Conservation (phyloP, 2,329 filamentous ascomycete species). For the Rhinocladiella mackenziei region DNA sequence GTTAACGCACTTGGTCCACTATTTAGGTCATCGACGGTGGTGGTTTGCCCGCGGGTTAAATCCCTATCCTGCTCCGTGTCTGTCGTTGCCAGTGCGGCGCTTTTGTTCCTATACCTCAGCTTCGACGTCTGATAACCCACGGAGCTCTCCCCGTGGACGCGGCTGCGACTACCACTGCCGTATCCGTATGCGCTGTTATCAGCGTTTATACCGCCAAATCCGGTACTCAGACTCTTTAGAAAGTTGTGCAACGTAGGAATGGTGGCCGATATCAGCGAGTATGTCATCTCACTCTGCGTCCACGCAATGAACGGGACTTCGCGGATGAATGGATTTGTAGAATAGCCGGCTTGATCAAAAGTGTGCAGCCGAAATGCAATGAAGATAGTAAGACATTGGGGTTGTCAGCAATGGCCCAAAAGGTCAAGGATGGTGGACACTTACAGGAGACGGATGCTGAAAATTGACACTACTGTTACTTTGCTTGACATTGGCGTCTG, state of each 20-base stretch:
- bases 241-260: slow-evolving; percentile 38
- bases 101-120: background rate
- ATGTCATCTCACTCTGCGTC: slow-evolving; percentile 38
- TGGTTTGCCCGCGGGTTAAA: background rate
- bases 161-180: slow-evolving; percentile 7
- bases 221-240: slow-evolving; percentile 29
- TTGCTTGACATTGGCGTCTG: slow-evolving; percentile 36
- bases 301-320: slow-evolving; percentile 35
- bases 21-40: background rate
- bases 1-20: background rate
- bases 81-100: too few species aligned
- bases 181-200: slow-evolving; percentile 6
- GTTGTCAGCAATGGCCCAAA: background rate
- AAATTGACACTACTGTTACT: slow-evolving; percentile 33
- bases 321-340: slow-evolving; percentile 35
- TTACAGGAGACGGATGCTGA: slow-evolving; percentile 38
- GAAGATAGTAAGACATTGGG: slow-evolving; percentile 35
- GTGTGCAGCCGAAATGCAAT: slow-evolving; percentile 36
- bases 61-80: background rate
- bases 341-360: slow-evolving; percentile 32
- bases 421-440: slow-evolving; percentile 15
- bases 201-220: slow-evolving; percentile 11
- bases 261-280: slow-evolving; percentile 37
- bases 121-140: slow-evolving; percentile 7
- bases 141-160: background rate